A percentile compares a stretch with the other conserved stretches of the same genome.
Evolutionary conservation across 257 asterid species (phyloP).

Genomic region (Prunella vulgaris): DNA sequence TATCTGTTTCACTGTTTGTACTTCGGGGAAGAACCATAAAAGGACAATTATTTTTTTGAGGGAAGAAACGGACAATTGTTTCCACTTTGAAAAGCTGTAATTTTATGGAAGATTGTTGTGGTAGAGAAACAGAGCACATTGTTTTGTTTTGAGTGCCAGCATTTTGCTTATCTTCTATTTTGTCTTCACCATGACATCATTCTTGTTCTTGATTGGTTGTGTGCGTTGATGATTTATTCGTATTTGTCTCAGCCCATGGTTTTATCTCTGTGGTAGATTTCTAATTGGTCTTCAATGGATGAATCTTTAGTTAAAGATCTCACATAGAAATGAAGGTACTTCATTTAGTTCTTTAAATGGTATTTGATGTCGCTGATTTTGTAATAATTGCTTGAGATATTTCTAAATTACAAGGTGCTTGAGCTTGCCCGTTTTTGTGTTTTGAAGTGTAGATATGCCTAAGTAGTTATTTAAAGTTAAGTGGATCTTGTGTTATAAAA

Average conservation of each 20-base stretch:
- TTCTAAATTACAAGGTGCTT: no score
- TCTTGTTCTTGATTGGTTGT: constrained; percentile 30
- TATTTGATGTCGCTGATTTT: constrained; percentile 14
- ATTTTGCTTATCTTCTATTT: constrained; percentile 25
- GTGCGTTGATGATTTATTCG: constrained; percentile 33
- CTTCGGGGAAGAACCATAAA: constrained; percentile 37
- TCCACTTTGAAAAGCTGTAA: constrained; percentile 23
- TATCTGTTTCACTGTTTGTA: constrained; percentile 30
- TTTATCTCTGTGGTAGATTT: constrained; percentile 27
- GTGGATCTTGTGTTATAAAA: constrained; percentile 29
- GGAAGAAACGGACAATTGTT: constrained; percentile 22
- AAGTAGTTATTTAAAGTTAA: constrained; percentile 8
- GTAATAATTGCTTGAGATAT: constrained; percentile 9
- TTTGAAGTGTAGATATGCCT: constrained; percentile 22
- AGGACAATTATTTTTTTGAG: constrained; percentile 18
- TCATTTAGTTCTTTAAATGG: constrained; percentile 5
- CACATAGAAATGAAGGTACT: constrained; percentile 40
- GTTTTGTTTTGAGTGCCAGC: constrained; percentile 26
- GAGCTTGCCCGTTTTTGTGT: not conserved
- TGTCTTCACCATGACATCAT: constrained; percentile 26
- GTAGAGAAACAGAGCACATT: constrained; percentile 48
- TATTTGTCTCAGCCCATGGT: no score
- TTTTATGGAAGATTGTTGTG: constrained; percentile 23
- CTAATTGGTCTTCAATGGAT: constrained; percentile 20
- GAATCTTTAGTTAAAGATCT: constrained; percentile 39